Evolutionary conservation across 169 alveolate genomes (phyloP).

Genomic region (Theileria luwenshuni): DNA sequence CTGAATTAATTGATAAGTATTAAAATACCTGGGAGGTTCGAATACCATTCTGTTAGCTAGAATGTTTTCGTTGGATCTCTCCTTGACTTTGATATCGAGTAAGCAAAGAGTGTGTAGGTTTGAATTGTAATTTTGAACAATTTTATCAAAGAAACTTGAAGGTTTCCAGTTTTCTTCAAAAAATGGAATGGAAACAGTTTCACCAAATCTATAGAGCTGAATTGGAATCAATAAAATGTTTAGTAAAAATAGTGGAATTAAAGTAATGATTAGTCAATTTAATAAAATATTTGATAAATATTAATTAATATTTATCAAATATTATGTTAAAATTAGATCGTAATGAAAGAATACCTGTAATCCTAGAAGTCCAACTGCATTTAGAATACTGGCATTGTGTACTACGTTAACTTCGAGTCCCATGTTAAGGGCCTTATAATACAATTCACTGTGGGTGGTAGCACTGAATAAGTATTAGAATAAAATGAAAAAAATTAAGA

Average conservation of each 20-base stretch:
- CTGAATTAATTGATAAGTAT: background rate
- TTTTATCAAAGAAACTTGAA: constrained; percentile 93
- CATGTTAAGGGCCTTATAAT: constrained; percentile 86
- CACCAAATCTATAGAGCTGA: constrained; percentile 97
- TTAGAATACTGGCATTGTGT: constrained; percentile 93
- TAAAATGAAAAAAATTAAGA: background rate
- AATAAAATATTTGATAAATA: no score
- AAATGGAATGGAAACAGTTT: constrained; percentile 96
- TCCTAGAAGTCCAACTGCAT: constrained; percentile 84
- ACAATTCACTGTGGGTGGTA: constrained; percentile 94
- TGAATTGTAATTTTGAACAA: constrained; percentile 84
- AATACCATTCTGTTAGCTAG: constrained; percentile 89
- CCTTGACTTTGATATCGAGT: constrained; percentile 97
- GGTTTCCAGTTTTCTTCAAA: constrained; percentile 97
- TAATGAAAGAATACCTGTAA: constrained; percentile 52
- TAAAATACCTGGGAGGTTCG: constrained; percentile 88
- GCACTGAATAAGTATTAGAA: constrained; percentile 80
- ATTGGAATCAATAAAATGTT: constrained; percentile 66
- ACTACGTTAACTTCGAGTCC: constrained; percentile 90
- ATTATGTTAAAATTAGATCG: no score
- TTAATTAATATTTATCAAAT: no score
- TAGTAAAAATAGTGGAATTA: constrained; percentile 76
- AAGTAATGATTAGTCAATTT: no score
- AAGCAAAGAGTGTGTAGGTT: constrained; percentile 95
- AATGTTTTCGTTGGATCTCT: constrained; percentile 93